phyloP scores from a whole-genome alignment of 2,329 filamentous ascomycete species.

The Cytospora schulzeri region DNA sequence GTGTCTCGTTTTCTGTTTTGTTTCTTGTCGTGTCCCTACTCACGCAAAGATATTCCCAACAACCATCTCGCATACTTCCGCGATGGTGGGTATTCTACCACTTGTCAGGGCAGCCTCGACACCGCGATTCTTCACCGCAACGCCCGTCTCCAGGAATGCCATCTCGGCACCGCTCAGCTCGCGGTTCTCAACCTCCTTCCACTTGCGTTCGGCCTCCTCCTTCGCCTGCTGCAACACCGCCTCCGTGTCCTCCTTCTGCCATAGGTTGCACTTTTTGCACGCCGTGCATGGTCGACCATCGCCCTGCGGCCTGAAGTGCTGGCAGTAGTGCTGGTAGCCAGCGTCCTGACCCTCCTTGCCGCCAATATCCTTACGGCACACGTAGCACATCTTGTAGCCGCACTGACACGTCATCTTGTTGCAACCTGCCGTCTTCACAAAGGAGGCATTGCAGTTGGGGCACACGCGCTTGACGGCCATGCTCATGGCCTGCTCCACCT shows the following conservation, averaged over 20 bases:
- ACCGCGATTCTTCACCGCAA: constrained; percentile 37
- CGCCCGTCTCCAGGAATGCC: constrained; percentile 58
- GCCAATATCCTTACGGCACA: constrained; percentile 78
- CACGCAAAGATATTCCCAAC: constrained; percentile 48
- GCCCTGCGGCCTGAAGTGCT: constrained; percentile 85
- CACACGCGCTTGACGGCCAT: constrained; percentile 94
- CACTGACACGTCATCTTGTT: constrained; percentile 97
- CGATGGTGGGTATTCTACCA: constrained; percentile 42
- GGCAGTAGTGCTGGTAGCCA: constrained; percentile 93
- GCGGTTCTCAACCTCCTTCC: constrained; percentile 66
- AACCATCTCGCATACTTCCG: constrained; percentile 49
- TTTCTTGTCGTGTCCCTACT: constrained; percentile 1
- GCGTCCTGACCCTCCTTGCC: constrained; percentile 51
- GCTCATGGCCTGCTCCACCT: constrained; percentile 91
- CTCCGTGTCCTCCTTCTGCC: constrained; percentile 75
- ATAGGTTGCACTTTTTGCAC: constrained; percentile 80
- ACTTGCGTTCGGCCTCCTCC: constrained; percentile 70
- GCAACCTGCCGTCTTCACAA: constrained; percentile 91
- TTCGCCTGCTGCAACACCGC: constrained; percentile 68
- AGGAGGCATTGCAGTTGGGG: constrained; percentile 85
- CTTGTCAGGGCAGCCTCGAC: constrained; percentile 39
- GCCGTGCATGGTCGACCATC: constrained; percentile 72
- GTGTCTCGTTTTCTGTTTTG: background rate
- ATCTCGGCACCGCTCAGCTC: constrained; percentile 58
- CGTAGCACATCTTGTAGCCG: constrained; percentile 97